Percentiles rank a stretch among this genome's conserved stretches.
Evolutionary conservation across 495 filamentous ascomycete species (phyloP).

Genomic region (Hypomontagnella monticulosa): DNA sequence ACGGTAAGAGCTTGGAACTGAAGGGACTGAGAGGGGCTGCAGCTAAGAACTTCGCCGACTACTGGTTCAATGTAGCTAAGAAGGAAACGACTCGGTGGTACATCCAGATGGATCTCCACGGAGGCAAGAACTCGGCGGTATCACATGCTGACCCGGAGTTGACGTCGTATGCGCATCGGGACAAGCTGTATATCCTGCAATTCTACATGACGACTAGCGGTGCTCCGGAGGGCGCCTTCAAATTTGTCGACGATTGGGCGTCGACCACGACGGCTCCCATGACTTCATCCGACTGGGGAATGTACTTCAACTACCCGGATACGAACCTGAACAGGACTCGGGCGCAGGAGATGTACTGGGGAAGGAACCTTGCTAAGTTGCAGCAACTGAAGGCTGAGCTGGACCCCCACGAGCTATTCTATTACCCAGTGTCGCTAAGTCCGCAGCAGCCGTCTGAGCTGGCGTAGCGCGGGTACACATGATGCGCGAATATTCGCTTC

Average conservation of each 20-base stretch:
- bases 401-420: slow-evolving; percentile 69
- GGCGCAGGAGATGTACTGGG: slow-evolving; percentile 61
- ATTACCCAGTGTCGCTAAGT: slow-evolving; percentile 68
- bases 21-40: slow-evolving; percentile 46
- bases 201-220: slow-evolving; percentile 50
- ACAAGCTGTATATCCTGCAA: slow-evolving; percentile 56
- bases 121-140: slow-evolving; percentile 55
- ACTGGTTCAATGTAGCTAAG: slow-evolving; percentile 54
- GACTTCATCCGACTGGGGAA: slow-evolving; percentile 49
- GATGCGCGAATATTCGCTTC: neutral
- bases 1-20: slow-evolving; percentile 56
- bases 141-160: slow-evolving; percentile 44
- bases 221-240: slow-evolving; percentile 47
- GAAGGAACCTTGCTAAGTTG: slow-evolving; percentile 60
- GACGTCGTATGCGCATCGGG: slow-evolving; percentile 53
- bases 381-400: slow-evolving; percentile 62
- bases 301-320: slow-evolving; percentile 61
- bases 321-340: slow-evolving; percentile 48
- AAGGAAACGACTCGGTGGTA: slow-evolving; percentile 52
- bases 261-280: slow-evolving; percentile 46
- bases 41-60: slow-evolving; percentile 50
- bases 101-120: slow-evolving; percentile 57
- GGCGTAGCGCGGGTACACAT: slow-evolving; percentile 3
- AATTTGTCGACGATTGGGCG: slow-evolving; percentile 54
- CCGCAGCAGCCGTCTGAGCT: slow-evolving; percentile 40